A percentile compares a stretch with the other conserved stretches of the same genome.
Conservation (phyloP, 306 rosid species). For the Lathyrus aphaca region DNA sequence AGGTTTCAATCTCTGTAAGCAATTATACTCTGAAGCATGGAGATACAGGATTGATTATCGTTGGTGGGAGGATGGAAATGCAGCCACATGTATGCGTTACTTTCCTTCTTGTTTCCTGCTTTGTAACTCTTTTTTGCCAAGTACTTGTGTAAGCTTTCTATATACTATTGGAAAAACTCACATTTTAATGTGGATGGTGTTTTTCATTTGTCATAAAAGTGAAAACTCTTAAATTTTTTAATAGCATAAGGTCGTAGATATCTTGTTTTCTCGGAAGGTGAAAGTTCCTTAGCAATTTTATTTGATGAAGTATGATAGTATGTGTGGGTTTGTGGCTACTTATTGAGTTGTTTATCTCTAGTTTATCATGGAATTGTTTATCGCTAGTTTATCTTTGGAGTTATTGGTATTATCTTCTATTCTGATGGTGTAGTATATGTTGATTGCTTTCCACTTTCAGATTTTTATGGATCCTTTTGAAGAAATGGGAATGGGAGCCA, state of each 20-base stretch:
- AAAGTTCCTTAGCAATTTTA: conserved; percentile 26
- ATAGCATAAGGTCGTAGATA: conserved; percentile 5
- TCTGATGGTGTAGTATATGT: conserved; percentile 28
- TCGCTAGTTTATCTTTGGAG: conserved; percentile 10
- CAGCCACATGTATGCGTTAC: conserved; percentile 78
- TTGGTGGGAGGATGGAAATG: conserved; percentile 98
- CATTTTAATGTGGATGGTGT: conserved; percentile 13
- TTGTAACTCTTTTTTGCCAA: conserved; percentile 14
- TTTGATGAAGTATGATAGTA: conserved; percentile 24
- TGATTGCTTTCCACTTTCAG: conserved; percentile 47
- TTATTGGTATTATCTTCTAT: conserved; percentile 28
- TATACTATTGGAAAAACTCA: conserved; percentile 23
- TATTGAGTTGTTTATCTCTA: conserved; percentile 7
- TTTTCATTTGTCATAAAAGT: conserved; percentile 13
- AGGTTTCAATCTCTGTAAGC: conserved; percentile 80
- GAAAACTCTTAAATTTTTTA: conserved; percentile 11
- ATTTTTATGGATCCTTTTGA: conserved; percentile 89
- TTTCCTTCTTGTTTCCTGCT: conserved; percentile 20
- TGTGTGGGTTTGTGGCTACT: conserved; percentile 16
- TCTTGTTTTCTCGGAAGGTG: conserved; percentile 30
- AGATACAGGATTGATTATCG: conserved; percentile 88
- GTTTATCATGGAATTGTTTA: background rate
- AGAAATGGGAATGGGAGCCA: conserved; percentile 80
- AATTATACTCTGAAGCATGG: conserved; percentile 93
- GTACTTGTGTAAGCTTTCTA: background rate